Evolutionary conservation across 2,329 filamentous ascomycete species (phyloP).

Genomic region (Aureobasidium pullulans): DNA sequence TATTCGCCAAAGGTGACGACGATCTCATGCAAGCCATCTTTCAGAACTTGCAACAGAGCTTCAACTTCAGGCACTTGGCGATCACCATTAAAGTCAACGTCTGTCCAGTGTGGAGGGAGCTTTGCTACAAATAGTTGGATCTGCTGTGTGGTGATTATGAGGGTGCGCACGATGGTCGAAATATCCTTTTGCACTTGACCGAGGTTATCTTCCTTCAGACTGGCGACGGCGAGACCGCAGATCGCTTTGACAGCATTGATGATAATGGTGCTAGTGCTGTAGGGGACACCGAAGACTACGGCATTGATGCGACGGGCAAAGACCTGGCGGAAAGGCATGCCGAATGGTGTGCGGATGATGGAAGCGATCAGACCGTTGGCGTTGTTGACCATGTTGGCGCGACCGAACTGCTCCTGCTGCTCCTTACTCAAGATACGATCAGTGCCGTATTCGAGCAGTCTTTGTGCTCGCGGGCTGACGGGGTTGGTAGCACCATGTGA

Average conservation of each 20-base stretch:
- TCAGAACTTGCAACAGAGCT: constrained; percentile 57
- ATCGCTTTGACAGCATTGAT: constrained; percentile 64
- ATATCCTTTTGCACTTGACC: constrained; percentile 83
- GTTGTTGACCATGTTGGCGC: constrained; percentile 42
- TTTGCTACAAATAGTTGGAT: constrained; percentile 59
- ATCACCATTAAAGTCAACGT: constrained; percentile 50
- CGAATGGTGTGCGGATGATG: constrained; percentile 48
- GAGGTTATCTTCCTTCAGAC: constrained; percentile 71
- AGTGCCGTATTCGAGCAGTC: constrained; percentile 22
- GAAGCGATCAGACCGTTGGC: constrained; percentile 36
- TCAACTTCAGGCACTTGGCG: constrained; percentile 58
- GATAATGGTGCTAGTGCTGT: constrained; percentile 61
- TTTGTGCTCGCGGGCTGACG: constrained; percentile 30
- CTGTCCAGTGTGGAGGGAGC: constrained; percentile 69
- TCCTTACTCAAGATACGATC: constrained; percentile 32
- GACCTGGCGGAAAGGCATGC: constrained; percentile 61
- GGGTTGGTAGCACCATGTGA: constrained; percentile 31
- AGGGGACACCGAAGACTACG: constrained; percentile 66
- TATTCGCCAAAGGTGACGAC: constrained; percentile 69
- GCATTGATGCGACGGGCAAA: constrained; percentile 58
- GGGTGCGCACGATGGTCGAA: constrained; percentile 61
- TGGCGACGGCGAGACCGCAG: constrained; percentile 57
- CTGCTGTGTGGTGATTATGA: constrained; percentile 61
- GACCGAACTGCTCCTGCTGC: constrained; percentile 46
- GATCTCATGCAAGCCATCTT: constrained; percentile 57